Conservation (phyloP, 192 early-diverging fungal species). For the Podila epicladia region DNA sequence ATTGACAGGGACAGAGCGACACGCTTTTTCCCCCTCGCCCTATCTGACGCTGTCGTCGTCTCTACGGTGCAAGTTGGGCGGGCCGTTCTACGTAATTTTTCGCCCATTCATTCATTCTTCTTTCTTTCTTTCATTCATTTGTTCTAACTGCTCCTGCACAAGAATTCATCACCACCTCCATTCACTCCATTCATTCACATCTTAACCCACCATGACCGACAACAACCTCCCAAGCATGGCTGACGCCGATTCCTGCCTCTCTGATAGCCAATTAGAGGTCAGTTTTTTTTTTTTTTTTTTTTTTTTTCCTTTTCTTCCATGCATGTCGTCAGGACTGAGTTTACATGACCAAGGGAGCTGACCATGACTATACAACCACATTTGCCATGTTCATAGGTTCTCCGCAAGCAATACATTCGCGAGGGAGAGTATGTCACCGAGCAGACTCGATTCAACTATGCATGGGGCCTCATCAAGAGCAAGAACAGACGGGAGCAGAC, state of each 20-base stretch:
- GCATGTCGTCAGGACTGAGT: neutral
- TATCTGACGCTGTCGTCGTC: too few relatives aligned
- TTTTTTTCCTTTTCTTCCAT: slow-evolving; percentile 1
- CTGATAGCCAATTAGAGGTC: slow-evolving; percentile 51
- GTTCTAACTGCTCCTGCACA: too few relatives aligned
- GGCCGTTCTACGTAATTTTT: too few relatives aligned
- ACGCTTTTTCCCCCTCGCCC: neutral
- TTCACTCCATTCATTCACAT: neutral
- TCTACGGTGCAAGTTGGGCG: neutral
- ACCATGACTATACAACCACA: too few relatives aligned
- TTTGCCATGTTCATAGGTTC: slow-evolving; percentile 56
- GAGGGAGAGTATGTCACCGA: slow-evolving; percentile 72
- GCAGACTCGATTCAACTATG: slow-evolving; percentile 98
- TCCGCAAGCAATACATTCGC: slow-evolving; percentile 76
- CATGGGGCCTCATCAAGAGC: slow-evolving; percentile 90
- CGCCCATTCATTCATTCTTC: neutral
- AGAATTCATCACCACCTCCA: neutral
- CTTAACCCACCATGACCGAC: slow-evolving; percentile 23
- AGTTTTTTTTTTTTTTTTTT: neutral
- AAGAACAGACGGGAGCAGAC: slow-evolving; percentile 73
- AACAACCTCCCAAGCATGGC: slow-evolving; percentile 41
- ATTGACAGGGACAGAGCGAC: too few relatives aligned
- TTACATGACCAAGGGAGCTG: too few relatives aligned
- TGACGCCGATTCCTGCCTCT: slow-evolving; percentile 47
- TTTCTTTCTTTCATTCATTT: neutral